Percentiles rank a stretch among this genome's conserved stretches.
These are phyloP conservation scores for Lachancea kluyveri DNA, from an alignment of 805 yeast species.

Conservation along the genomic window DNA sequence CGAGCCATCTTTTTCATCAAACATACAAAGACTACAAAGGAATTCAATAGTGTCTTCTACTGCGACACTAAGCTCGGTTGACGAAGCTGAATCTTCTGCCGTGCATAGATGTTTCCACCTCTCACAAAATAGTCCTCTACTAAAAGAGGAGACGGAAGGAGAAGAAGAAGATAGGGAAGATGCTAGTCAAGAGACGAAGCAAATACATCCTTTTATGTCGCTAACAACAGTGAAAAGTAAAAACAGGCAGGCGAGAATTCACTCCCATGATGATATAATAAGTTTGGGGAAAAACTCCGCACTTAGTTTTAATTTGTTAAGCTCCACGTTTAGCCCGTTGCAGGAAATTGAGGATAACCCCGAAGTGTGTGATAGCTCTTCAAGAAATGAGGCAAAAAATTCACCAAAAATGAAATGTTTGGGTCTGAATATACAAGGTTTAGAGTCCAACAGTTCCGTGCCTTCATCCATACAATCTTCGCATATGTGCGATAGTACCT, in stretches of 20 bases:
- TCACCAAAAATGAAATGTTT: neutral
- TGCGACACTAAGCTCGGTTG: conserved; percentile 3
- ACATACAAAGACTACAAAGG: neutral
- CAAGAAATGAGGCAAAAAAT: neutral
- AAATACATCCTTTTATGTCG: too few species aligned
- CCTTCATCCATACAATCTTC: neutral
- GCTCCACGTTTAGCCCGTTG: conserved; percentile 1
- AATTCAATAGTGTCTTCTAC: conserved; percentile 5
- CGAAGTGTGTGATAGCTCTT: neutral
- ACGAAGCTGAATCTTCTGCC: too few species aligned
- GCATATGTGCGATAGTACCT: too few species aligned
- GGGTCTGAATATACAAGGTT: neutral
- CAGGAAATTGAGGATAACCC: neutral
- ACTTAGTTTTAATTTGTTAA: conserved; percentile 2
- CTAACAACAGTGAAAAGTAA: conserved; percentile 15
- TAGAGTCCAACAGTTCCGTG: neutral
- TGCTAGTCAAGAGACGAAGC: too few species aligned
- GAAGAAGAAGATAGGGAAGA: too few species aligned
- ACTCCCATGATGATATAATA: conserved; percentile 25
- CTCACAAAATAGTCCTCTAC: too few species aligned
- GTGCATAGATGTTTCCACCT: too few species aligned
- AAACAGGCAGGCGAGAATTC: conserved; percentile 26
- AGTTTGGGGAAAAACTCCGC: conserved; percentile 11
- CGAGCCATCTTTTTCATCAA: conserved; percentile 1
- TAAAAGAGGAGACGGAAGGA: too few species aligned